Evolutionary conservation across 1,139 yeast genomes (phyloP), one percentile per base, ranked within the genome.

Genomic region (Arxiozyma heterogenica): DNA sequence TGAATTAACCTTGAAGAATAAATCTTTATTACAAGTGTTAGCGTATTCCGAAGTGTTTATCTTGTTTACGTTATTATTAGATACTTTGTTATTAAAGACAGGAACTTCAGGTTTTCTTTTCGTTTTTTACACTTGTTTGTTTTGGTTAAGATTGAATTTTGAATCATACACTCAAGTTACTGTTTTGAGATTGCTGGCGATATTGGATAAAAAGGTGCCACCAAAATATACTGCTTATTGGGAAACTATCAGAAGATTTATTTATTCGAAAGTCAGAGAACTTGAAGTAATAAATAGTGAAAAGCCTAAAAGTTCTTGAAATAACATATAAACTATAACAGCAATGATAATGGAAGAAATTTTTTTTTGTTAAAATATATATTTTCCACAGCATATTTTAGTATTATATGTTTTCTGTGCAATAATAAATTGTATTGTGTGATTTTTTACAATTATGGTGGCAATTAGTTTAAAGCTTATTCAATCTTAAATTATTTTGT

Each of bases 81-180:
- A 88, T 65, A 82, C 91, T 0, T 54, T 83, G 23, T 68, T 83
- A 46, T 67, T 83, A 54, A 77, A 83, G 66, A 79, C 84, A 67
- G 83, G 84, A 50, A 75, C 86, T 17, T 76, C 88, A 2, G 94
- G 93, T 1, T 84, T 73, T 68, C 86, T 84, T 55, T 73, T 85
- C 65, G 75, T 75, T 17, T 65, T 80, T 51, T 83, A 82, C 66
- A 63, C 76, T 55, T 68, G 78, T 54, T 81, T 85, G 65, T 83
- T 81, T 72, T 85, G 91, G 90, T 71, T 86, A 61, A 79, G 89
- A 71, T 69, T 85, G 46, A 71, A 71, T 54, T 73, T 70, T 59
- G 68, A 73, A 9, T 68, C 73, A 11, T 73, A 72, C 53, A 67
- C 71, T 3, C 75, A 72, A 56, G 64, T 64, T 3, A 64, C 69